Evolutionary conservation across 176 grass and related monocot genomes (phyloP), one percentile per base, ranked within the genome.

Genomic region (Phoenix roebelenii): DNA sequence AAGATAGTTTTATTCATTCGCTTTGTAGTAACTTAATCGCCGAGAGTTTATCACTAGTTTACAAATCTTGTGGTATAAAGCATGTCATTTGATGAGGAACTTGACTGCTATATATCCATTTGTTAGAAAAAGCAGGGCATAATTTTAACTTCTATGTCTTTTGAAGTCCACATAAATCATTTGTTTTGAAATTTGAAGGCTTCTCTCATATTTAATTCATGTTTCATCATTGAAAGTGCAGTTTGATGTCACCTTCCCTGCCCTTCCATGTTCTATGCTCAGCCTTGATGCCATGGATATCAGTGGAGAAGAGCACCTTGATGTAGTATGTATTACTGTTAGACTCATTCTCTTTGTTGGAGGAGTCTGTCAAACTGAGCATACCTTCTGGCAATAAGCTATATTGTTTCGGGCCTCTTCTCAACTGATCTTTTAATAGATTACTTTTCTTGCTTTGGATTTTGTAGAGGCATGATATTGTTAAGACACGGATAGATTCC

Each of bases 251-350:
- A 88, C 87, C 49, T 97, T 97, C 60, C 92, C 92, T 72, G 93
- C 93, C 23, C 93, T 97, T 75, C 84, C 85, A 39, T 97, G 93
- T 57, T 80, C 93, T 55, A 97, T 91, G 78, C 80, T 97, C 55
- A 91, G 87, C 62, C 63, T 91, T 51, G 93, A 97, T 71, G 87
- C 61, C 52, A 97, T 97, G 93, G 93, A 97, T 64, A 91, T 97
- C 57, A 97, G 93, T 70, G 93, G 93, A 51, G 71, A 78, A 70
- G 93, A 97, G 22, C 93, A 97, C 59, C 93, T 97, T 70, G 93
- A 97, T 81, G 84, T 97, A 62, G 93, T 97, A 91, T 44, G 63
- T 69, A 53, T 12, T 9, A 35, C 32, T 35, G 32, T 55, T 74
- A 28, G 57, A 77, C n/a, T 15, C 60, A 18, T 48, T 35, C 15